Conservation (phyloP, 495 filamentous ascomycete genomes). For the Staphylotrichum longicolle region DNA sequence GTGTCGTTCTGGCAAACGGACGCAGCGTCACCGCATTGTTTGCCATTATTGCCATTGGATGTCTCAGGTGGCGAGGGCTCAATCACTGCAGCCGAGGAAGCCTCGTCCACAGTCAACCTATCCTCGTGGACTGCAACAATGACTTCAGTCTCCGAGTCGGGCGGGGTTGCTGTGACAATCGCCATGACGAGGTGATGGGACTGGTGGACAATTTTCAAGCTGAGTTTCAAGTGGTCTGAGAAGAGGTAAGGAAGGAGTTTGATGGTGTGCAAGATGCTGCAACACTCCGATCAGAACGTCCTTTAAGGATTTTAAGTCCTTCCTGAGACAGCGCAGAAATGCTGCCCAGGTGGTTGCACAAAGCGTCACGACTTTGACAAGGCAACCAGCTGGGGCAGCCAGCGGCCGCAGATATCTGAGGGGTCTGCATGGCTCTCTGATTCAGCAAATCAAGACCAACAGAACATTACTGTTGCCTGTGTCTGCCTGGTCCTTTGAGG, state of each 20-base stretch:
- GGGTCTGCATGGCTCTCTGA: background rate
- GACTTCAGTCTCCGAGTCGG: constrained; percentile 3
- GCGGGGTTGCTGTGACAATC: background rate
- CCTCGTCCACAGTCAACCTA: background rate
- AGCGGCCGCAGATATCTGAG: background rate
- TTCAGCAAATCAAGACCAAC: background rate
- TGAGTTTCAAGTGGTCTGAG: background rate
- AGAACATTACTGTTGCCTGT: background rate
- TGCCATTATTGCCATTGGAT: background rate
- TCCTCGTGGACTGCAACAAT: background rate
- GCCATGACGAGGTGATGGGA: background rate
- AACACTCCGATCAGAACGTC: background rate
- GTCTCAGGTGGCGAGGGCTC: background rate
- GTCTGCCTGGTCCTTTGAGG: constrained; percentile 1
- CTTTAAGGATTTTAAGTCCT: background rate
- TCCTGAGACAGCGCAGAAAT: no score
- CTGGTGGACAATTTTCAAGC: background rate
- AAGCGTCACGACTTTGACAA: no score
- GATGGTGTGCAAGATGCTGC: background rate
- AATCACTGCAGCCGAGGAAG: background rate
- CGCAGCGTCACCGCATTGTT: background rate
- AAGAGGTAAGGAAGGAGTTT: background rate
- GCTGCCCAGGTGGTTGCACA: background rate
- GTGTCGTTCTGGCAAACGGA: background rate
- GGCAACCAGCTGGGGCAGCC: background rate